These are phyloP conservation scores for Microsporum canis DNA, from an alignment of 2,329 filamentous ascomycete genomes.

Conservation along the genomic window DNA sequence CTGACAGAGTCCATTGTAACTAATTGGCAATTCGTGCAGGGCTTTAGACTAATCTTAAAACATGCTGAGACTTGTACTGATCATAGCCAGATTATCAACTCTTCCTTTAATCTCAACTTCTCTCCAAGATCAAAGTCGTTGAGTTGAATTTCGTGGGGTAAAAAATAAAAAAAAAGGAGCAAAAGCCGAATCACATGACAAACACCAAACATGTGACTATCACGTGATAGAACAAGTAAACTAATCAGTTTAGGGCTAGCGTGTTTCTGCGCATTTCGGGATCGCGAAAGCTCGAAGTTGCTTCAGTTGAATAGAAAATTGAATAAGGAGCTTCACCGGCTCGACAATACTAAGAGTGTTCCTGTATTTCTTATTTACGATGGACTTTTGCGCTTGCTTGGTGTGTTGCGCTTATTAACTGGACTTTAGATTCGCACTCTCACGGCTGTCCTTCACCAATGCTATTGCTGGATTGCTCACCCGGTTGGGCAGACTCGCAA, in stretches of 20 bases:
- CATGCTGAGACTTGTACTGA: not conserved
- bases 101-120: not conserved
- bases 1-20: not conserved
- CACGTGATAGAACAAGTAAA: not conserved
- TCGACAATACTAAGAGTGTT: not conserved
- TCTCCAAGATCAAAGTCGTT: not conserved
- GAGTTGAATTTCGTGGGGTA: not conserved
- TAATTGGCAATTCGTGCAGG: not conserved
- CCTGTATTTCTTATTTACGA: not conserved
- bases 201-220: not conserved
- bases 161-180: not conserved
- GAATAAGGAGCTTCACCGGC: not conserved
- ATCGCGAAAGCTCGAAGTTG: conserved; percentile 4
- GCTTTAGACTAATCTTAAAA: not conserved
- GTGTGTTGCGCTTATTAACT: not conserved
- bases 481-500: conserved; percentile 1
- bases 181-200: not conserved
- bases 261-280: not conserved
- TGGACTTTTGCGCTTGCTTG: not conserved
- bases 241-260: not conserved
- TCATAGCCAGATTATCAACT: not conserved
- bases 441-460: not conserved
- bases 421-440: not conserved
- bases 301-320: not conserved
- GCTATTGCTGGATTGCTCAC: not conserved